Evolutionary conservation across 1,139 yeast genomes (phyloP).

Genomic region (Arxiozyma heterogenica): DNA sequence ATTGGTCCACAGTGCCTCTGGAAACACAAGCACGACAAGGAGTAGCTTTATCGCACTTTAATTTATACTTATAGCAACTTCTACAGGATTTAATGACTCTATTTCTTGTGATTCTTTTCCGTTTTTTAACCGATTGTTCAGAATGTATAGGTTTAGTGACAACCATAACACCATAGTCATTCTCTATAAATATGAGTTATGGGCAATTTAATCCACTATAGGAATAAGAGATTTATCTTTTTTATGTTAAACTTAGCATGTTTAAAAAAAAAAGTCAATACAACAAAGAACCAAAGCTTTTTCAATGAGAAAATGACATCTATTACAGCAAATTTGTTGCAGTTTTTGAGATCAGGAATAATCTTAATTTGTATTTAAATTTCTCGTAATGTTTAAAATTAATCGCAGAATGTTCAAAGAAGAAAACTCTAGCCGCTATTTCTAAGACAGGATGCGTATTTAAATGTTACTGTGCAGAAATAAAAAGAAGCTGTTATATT

Average conservation of each 20-base stretch:
- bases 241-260: not conserved
- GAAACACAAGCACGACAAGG: slow-evolving; percentile 21
- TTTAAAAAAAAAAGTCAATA: too few species aligned
- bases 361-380: not conserved
- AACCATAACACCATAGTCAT: too few species aligned
- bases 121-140: not conserved
- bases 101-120: slow-evolving; percentile 15
- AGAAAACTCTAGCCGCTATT: not conserved
- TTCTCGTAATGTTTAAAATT: not conserved
- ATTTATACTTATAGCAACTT: slow-evolving; percentile 22
- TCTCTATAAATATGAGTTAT: not conserved
- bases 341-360: not conserved
- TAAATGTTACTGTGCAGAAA: too few species aligned
- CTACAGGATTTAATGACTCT: slow-evolving; percentile 21
- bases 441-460: not conserved
- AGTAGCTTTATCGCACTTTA: slow-evolving; percentile 17
- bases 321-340: too few species aligned
- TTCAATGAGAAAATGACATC: not conserved
- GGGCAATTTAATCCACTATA: too few species aligned
- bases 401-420: not conserved
- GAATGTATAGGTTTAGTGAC: not conserved
- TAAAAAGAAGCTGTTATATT: too few species aligned
- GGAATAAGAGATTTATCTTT: not conserved
- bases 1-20: slow-evolving; percentile 8
- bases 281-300: not conserved